Percentiles rank a stretch among this genome's conserved stretches.
phyloP scores from a whole-genome alignment of 176 grass and related monocot species.

The Poa annua region DNA sequence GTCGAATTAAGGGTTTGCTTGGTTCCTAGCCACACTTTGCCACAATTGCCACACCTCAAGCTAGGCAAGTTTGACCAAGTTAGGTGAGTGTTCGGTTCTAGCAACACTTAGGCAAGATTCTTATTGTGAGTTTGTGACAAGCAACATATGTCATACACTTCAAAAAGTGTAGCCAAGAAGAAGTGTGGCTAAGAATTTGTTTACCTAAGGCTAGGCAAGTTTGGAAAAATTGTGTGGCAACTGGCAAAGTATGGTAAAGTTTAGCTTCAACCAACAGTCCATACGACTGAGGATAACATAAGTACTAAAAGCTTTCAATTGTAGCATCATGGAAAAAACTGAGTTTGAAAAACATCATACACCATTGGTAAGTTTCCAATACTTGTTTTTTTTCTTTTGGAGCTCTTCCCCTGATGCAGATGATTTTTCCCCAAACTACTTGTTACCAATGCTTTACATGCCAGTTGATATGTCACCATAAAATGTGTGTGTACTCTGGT shows the following conservation, averaged over 20 bases:
- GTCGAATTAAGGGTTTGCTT: not conserved
- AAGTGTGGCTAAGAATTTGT: not conserved
- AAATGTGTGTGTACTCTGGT: not conserved
- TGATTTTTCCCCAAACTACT: constrained; percentile 1
- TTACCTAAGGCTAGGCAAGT: not conserved
- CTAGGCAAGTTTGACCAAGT: not conserved
- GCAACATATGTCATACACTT: no score
- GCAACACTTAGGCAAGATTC: not conserved
- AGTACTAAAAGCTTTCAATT: not conserved
- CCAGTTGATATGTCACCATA: constrained; percentile 28
- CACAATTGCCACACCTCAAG: not conserved
- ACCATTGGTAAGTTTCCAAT: not conserved
- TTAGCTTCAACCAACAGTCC: not conserved
- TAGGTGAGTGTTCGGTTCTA: not conserved
- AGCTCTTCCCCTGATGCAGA: not conserved
- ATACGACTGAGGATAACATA: not conserved
- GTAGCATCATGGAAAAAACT: constrained; percentile 11
- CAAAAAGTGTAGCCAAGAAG: no score
- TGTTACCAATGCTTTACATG: constrained; percentile 25
- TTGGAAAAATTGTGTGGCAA: not conserved
- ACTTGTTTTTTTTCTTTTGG: not conserved
- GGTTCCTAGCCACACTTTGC: not conserved
- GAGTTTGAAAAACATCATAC: not conserved
- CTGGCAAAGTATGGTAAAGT: not conserved
- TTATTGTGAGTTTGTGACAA: no score